phyloP scores from a whole-genome alignment of 2,329 filamentous ascomycete species.

The Aspergillus tamarii region DNA sequence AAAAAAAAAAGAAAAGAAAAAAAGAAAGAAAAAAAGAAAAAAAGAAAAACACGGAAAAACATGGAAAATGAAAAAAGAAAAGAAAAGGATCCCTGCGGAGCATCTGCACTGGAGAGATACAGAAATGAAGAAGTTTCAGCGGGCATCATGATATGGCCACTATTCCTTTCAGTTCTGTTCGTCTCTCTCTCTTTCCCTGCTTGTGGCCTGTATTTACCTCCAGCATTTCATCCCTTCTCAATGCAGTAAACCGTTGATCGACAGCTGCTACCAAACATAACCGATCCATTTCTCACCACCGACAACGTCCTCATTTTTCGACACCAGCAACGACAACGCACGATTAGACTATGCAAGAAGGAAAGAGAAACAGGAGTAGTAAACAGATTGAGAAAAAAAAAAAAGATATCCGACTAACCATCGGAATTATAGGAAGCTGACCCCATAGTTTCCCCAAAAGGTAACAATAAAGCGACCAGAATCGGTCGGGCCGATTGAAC shows the following conservation, averaged over 20 bases:
- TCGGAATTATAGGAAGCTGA: constrained; percentile 39
- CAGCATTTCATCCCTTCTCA: background rate
- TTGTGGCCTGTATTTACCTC: background rate
- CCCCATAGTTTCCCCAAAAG: constrained; percentile 35
- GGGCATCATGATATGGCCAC: background rate
- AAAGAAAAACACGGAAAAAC: background rate
- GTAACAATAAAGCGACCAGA: constrained; percentile 24
- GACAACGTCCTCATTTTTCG: background rate
- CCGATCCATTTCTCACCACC: constrained; percentile 2
- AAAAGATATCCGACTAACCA: constrained; percentile 39
- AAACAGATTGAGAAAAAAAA: constrained; percentile 18
- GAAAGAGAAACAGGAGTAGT: constrained; percentile 8
- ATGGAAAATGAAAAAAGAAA: background rate
- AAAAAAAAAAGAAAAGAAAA: background rate
- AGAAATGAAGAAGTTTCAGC: background rate
- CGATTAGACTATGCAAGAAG: background rate
- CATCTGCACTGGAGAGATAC: background rate
- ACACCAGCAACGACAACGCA: background rate
- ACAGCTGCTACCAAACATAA: background rate
- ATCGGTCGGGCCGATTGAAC: constrained; percentile 26
- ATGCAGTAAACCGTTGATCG: background rate
- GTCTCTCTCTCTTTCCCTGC: constrained; percentile 3
- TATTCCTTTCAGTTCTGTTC: background rate
- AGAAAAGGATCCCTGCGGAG: no score
- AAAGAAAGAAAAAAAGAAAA: background rate